Percentiles rank a stretch among this genome's conserved stretches.
These are phyloP conservation scores for Rhodamnia argentea DNA, from an alignment of 345 rosid species.

Conservation along the genomic window DNA sequence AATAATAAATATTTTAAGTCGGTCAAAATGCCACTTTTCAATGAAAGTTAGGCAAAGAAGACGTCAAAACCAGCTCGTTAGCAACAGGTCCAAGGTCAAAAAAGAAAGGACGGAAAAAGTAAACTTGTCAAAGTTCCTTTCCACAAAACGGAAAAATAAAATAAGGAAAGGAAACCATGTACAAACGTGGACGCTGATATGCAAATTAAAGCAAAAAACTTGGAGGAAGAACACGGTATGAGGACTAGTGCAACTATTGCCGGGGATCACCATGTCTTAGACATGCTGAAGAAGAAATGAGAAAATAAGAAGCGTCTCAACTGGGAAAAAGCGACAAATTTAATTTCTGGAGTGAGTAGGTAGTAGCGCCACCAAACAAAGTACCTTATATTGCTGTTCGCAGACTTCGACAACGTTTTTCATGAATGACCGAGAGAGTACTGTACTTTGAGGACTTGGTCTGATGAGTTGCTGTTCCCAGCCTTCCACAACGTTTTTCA, in stretches of 20 bases:
- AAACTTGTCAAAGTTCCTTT: neutral
- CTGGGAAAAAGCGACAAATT: neutral
- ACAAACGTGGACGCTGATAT: neutral
- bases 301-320: neutral
- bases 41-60: neutral
- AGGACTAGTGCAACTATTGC: neutral
- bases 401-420: constrained; percentile 50
- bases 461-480: constrained; percentile 38
- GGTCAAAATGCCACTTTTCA: neutral
- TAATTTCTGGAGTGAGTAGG: neutral
- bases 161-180: neutral
- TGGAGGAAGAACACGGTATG: neutral
- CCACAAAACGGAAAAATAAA: neutral
- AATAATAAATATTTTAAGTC: neutral
- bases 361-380: neutral
- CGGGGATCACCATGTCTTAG: neutral
- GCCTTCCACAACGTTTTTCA: constrained; percentile 58
- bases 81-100: neutral
- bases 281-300: neutral
- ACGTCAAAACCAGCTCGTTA: neutral
- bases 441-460: constrained; percentile 52
- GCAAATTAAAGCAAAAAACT: neutral
- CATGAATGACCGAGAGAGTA: constrained; percentile 54
- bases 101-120: neutral
- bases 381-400: constrained; percentile 80